Evolutionary conservation across 805 yeast genomes (phyloP), one percentile per base, ranked within the genome.

Genomic region (Sugiyamaella boreocaroliniensis): DNA sequence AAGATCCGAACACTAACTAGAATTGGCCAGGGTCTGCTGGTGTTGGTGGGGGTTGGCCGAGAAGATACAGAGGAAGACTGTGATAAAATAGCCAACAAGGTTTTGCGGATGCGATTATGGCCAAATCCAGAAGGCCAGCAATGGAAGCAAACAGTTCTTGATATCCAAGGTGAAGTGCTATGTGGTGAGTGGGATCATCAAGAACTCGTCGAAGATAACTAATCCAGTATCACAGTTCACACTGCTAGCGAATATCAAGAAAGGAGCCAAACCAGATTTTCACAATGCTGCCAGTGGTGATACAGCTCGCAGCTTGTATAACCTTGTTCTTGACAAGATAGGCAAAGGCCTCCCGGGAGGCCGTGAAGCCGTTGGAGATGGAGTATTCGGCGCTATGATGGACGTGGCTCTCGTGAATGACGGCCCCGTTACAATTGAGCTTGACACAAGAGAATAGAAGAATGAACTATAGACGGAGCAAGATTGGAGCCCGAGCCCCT

Each of bases 381-480:
- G 99, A 2, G 74, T 80, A 51, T 93, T 93, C 66, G 99, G 98
- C 0, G 98, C 92, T 10, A 87, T 92, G 96, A 93, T 93, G 99
- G 95, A 88, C 57, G 97, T 95, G 14, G 77, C 78, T 1, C 68
- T 92, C 55, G 81, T 84, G 12, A 93, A 93, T 63, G 97, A 92
- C 62, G 98, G 98, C 1, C 98, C 98, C 0, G 89, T 87, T 0
- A 92, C 98, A 0, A 84, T 92, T 32, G 78, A 83, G 18, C 78
- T 85, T 71, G 97, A 90, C 64, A 85, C 92, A 1, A 76, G 69
- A 42, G 20, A 45, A 15, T 14, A 22, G 32, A 20, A 20, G 46
- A 9, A 15, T 9, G 4, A 32, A 3, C 11, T 9, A 14, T 11
- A 10, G 12, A 32, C 5, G 8, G 37, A 2, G 11, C 11, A 4